Conservation (phyloP, 352 stramenopile genomes). For the Pythium monospermum region DNA sequence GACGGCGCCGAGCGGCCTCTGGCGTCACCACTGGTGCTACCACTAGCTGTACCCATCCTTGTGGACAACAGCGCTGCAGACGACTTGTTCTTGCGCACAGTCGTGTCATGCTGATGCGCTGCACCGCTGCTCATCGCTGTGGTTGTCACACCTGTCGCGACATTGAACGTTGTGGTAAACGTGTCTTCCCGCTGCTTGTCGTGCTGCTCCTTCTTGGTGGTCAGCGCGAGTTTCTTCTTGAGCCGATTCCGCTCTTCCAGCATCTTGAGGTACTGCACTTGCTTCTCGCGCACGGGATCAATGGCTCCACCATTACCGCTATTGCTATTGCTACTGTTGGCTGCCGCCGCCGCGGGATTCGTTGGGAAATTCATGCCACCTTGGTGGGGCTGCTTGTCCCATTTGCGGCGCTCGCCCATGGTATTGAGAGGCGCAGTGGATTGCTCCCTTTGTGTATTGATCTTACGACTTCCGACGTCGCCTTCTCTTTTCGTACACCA, state of each 20-base stretch:
- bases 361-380: background rate
- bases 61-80: constrained; percentile 38
- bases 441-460: too few relatives aligned
- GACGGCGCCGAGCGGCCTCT: constrained; percentile 38
- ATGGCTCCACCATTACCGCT: constrained; percentile 12
- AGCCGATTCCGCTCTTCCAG: constrained; percentile 79
- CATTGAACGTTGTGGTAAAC: constrained; percentile 81
- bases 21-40: constrained; percentile 20
- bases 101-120: constrained; percentile 4
- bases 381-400: constrained; percentile 20
- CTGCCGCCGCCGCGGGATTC: background rate
- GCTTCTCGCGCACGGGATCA: constrained; percentile 67
- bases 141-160: constrained; percentile 18
- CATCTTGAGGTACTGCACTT: constrained; percentile 80
- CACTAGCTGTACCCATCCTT: constrained; percentile 6
- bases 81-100: constrained; percentile 41
- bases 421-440: too few relatives aligned
- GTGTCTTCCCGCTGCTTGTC: constrained; percentile 64
- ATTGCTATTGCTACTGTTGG: background rate
- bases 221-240: constrained; percentile 67
- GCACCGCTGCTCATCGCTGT: background rate
- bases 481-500: too few relatives aligned
- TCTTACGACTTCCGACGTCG: too few relatives aligned
- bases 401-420: constrained; percentile 32
- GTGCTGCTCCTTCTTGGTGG: constrained; percentile 40